These are phyloP conservation scores for Phytophthora rubi DNA, from an alignment of 352 stramenopile genomes.

Conservation along the genomic window DNA sequence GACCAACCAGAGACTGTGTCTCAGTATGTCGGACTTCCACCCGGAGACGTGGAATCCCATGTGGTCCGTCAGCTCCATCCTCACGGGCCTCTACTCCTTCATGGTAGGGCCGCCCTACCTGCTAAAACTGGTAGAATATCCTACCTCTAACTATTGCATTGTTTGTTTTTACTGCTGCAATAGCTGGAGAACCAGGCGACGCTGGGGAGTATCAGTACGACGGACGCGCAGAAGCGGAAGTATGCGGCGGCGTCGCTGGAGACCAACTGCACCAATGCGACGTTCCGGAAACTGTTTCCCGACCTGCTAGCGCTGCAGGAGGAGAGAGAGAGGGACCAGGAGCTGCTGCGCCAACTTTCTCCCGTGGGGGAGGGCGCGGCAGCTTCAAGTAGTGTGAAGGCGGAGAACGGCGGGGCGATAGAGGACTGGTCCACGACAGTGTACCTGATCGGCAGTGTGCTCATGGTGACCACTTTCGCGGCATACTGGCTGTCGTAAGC, in stretches of 20 bases:
- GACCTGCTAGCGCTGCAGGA: slow-evolving; percentile 86
- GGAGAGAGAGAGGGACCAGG: slow-evolving; percentile 54
- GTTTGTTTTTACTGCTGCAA: not conserved
- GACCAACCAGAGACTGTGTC: slow-evolving; percentile 93
- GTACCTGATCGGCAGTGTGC: slow-evolving; percentile 45
- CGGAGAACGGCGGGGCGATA: slow-evolving; percentile 32
- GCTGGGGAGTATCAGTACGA: slow-evolving; percentile 89
- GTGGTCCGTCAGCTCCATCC: slow-evolving; percentile 96
- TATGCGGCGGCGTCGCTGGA: slow-evolving; percentile 83
- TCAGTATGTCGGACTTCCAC: slow-evolving; percentile 97
- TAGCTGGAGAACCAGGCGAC: slow-evolving; percentile 85
- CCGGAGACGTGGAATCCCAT: slow-evolving; percentile 97
- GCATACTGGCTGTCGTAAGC: slow-evolving; percentile 62
- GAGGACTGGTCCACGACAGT: slow-evolving; percentile 51
- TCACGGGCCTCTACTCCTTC: slow-evolving; percentile 96
- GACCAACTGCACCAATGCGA: slow-evolving; percentile 78
- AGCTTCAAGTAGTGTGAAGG: slow-evolving; percentile 26
- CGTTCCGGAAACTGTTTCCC: slow-evolving; percentile 90
- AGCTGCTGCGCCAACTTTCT: slow-evolving; percentile 43
- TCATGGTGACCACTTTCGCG: slow-evolving; percentile 47
- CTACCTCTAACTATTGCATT: not conserved
- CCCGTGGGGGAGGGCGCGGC: slow-evolving; percentile 14
- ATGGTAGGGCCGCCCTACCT: slow-evolving; percentile 59
- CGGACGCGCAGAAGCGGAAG: slow-evolving; percentile 82
- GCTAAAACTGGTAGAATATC: not conserved